phyloP scores from a whole-genome alignment of 2,329 filamentous ascomycete species.

The Epichloe sylvatica region DNA sequence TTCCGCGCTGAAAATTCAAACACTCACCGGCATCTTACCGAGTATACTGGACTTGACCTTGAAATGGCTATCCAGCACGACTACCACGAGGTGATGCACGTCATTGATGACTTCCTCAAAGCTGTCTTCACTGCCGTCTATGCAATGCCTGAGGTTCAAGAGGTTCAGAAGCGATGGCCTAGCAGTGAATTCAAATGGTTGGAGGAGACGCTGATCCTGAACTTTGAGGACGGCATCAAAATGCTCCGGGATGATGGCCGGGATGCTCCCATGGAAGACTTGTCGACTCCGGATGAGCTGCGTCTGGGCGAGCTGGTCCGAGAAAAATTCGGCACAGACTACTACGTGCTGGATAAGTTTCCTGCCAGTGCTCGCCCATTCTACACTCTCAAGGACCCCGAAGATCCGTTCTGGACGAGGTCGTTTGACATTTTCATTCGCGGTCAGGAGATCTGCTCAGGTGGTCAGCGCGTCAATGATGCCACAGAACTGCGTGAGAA shows the following conservation, averaged over 20 bases:
- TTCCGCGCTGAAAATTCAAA: slow-evolving; percentile 95
- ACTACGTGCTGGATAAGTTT: slow-evolving; percentile 92
- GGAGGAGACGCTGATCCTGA: slow-evolving; percentile 68
- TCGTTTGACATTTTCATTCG: slow-evolving; percentile 93
- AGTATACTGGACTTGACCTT: slow-evolving; percentile 84
- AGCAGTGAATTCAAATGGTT: slow-evolving; percentile 78
- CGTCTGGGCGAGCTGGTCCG: slow-evolving; percentile 72
- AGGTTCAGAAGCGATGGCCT: slow-evolving; percentile 72
- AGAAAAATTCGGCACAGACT: slow-evolving; percentile 77
- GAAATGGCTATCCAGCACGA: slow-evolving; percentile 85
- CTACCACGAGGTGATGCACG: slow-evolving; percentile 73
- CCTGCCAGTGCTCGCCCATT: slow-evolving; percentile 73
- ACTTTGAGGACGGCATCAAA: slow-evolving; percentile 65
- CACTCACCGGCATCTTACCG: slow-evolving; percentile 84
- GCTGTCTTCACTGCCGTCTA: slow-evolving; percentile 40
- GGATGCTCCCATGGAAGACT: slow-evolving; percentile 59
- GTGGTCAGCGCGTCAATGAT: slow-evolving; percentile 86
- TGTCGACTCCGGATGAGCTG: slow-evolving; percentile 77
- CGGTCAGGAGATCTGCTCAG: slow-evolving; percentile 83
- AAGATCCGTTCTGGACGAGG: slow-evolving; percentile 63
- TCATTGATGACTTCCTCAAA: slow-evolving; percentile 72
- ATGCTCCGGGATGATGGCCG: slow-evolving; percentile 76
- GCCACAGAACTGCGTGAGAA: slow-evolving; percentile 58
- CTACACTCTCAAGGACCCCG: slow-evolving; percentile 74
- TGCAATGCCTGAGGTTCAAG: slow-evolving; percentile 52